Evolutionary conservation across 2,329 filamentous ascomycete species (phyloP).

Genomic region (Dactylellina parvicollis): DNA sequence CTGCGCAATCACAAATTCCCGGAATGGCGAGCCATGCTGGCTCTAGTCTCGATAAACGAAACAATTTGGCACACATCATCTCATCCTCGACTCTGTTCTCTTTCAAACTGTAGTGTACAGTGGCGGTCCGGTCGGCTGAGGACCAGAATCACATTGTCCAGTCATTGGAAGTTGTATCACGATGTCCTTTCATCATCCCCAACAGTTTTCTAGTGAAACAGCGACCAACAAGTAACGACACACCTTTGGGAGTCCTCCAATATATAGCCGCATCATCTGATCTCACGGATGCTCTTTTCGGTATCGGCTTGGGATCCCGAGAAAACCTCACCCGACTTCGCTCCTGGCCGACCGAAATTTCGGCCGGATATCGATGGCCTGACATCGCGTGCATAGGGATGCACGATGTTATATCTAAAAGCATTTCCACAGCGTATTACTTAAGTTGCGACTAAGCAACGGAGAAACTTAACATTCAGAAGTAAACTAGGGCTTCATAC

Average conservation of each 20-base stretch:
- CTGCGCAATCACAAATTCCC: not conserved
- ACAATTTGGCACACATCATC: not conserved
- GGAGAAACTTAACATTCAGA: not conserved
- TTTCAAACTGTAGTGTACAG: too few species aligned
- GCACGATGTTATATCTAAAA: not conserved
- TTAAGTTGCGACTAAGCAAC: not conserved
- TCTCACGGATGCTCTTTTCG: slow-evolving; percentile 16
- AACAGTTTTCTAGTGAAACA: slow-evolving; percentile 21
- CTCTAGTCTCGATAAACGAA: not conserved
- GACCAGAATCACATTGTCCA: slow-evolving; percentile 44
- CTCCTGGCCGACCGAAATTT: slow-evolving; percentile 1
- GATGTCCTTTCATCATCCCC: slow-evolving; percentile 17
- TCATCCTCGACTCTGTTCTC: not conserved
- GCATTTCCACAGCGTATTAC: not conserved
- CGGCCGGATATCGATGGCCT: slow-evolving; percentile 1
- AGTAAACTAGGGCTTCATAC: not conserved
- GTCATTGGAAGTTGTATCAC: slow-evolving; percentile 36
- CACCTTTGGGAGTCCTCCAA: slow-evolving; percentile 5
- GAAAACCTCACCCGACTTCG: slow-evolving; percentile 9
- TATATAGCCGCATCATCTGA: slow-evolving; percentile 48
- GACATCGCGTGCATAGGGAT: too few species aligned
- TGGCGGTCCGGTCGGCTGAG: not conserved
- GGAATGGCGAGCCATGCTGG: not conserved
- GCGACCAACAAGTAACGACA: not conserved
- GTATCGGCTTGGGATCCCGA: slow-evolving; percentile 8